A percentile compares a stretch with the other conserved stretches of the same genome.
Evolutionary conservation across 768 basidiomycete genomes (phyloP).

Genomic region (Kwoniella sp.): DNA sequence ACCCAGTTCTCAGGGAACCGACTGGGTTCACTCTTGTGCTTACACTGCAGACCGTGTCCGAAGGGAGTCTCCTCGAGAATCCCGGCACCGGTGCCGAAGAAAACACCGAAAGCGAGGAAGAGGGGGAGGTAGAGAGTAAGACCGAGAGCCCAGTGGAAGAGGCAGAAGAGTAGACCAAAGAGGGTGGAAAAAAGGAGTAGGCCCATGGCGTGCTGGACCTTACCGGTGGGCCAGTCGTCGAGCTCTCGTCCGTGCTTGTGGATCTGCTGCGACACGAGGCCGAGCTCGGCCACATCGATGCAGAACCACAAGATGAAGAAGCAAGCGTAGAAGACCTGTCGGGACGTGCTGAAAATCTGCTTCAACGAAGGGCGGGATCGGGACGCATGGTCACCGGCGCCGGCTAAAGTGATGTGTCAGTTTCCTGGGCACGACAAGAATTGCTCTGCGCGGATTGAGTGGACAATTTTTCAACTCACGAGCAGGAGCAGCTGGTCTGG

Average conservation of each 20-base stretch:
- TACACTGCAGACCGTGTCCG: slow-evolving; percentile 43
- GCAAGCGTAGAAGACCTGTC: slow-evolving; percentile 32
- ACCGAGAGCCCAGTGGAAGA: slow-evolving; percentile 40
- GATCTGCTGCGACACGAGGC: slow-evolving; percentile 45
- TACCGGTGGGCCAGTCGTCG: slow-evolving; percentile 26
- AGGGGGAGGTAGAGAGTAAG: slow-evolving; percentile 28
- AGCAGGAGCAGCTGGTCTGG: neutral
- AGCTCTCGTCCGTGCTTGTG: slow-evolving; percentile 30
- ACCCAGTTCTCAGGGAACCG: slow-evolving; percentile 29
- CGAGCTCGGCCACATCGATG: slow-evolving; percentile 34
- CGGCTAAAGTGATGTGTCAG: slow-evolving; percentile 3
- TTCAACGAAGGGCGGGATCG: slow-evolving; percentile 13
- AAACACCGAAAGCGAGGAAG: slow-evolving; percentile 40
- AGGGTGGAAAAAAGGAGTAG: slow-evolving; percentile 37
- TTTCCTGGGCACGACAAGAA: too few species aligned
- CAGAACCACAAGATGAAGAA: slow-evolving; percentile 42
- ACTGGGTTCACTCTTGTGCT: slow-evolving; percentile 22
- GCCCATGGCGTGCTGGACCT: slow-evolving; percentile 36
- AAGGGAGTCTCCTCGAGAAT: slow-evolving; percentile 40
- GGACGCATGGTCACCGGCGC: neutral
- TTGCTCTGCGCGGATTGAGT: too few species aligned
- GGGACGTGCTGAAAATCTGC: slow-evolving; percentile 29
- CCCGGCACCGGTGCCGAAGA: slow-evolving; percentile 43
- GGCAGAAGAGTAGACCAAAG: slow-evolving; percentile 31
- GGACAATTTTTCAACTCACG: neutral